These are phyloP conservation scores for Fusarium penzigii DNA, from an alignment of 2,329 filamentous ascomycete species.

Conservation along the genomic window DNA sequence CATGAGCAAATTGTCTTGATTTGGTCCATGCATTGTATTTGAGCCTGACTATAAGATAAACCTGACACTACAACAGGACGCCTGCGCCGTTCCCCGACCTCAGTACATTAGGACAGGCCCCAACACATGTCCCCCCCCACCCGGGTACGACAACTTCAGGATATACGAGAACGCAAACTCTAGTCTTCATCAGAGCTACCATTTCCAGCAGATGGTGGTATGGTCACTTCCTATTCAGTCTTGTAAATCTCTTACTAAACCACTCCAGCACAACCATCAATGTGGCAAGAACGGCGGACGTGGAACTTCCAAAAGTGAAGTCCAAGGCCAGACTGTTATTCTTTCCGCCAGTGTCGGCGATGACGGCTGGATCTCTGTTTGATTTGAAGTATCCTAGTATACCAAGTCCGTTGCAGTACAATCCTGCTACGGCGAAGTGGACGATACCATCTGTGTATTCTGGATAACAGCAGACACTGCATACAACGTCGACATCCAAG, in stretches of 20 bases:
- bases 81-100: neutral
- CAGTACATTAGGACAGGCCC: neutral
- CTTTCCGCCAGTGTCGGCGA: neutral
- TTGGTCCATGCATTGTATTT: too few species aligned
- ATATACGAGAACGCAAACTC: neutral
- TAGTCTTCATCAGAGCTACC: neutral
- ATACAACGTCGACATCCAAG: neutral
- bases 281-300: neutral
- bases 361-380: neutral
- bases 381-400: neutral
- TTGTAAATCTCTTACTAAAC: neutral
- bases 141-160: neutral
- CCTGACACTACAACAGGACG: too few species aligned
- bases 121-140: neutral
- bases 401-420: neutral
- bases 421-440: neutral
- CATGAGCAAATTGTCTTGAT: too few species aligned
- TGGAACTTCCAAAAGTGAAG: neutral
- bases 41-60: too few species aligned
- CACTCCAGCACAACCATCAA: neutral
- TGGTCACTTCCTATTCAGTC: too few species aligned
- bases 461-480: neutral
- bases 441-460: neutral
- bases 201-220: neutral
- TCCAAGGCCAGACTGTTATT: neutral